Base-by-base conservation (phyloP, 2,329 filamentous ascomycete genomes). In the Emmonsiellopsis sp. region DNA sequence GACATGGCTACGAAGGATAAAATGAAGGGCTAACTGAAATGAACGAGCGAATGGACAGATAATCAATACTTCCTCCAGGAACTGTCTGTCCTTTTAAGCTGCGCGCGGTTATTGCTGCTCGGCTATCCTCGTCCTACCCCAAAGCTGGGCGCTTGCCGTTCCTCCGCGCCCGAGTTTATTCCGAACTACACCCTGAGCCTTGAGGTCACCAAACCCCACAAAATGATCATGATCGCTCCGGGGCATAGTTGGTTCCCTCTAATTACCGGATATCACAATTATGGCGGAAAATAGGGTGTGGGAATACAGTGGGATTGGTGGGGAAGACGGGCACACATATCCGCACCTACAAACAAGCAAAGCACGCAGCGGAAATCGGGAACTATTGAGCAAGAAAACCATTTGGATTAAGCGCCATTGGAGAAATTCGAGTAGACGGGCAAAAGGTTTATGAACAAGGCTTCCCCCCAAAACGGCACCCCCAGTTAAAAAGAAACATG, bases 321-420 rank as follows among this genome's bases (percentile, higher is more conserved):
- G 15, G n/a, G 30, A 40, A 20, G 6, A 51, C 38, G 37, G 13
- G 40, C 45, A 43, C 34, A 53, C 43, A 43, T 8, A 48, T 34
- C 20, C 20, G 20, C 20, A 26, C 20, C 3, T 26, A 26, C 20
- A 26, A 26, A 26, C 20, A 26, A 26, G 20, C 20, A 26, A 26
- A 34, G 45, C 31, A 51, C 47, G 47, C n/a, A 13, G 41, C 37
- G 31, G 26, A 35, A 9, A 6, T 51, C 51, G 20, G 20, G 20
- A 26, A 26, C 20, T 42, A 31, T 46, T 57, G 52, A 50, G 38
- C 63, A 65, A 62, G 62, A 63, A 61, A 64, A 65, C 69, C 65
- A 62, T 68, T 70, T 67, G 65, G 68, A 71, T 71, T 70, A 70
- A 69, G 64, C 68, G 68, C 67, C 65, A 68, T 67, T 67, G 67